phyloP scores from a whole-genome alignment of 202 grass and related monocot genomes.

The Musa balbisiana region DNA sequence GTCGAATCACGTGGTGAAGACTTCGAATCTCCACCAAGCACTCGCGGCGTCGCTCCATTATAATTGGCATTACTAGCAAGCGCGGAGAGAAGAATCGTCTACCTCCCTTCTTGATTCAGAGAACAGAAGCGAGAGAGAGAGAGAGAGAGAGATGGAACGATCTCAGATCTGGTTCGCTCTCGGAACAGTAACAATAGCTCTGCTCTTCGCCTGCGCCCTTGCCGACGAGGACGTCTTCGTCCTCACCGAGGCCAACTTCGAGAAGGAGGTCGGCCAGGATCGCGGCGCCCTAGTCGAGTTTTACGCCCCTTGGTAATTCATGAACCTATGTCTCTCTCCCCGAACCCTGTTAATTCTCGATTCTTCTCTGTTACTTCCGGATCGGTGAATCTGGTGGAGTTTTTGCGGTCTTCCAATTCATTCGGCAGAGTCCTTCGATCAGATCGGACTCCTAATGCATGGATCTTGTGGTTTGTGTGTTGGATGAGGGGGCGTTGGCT shows the following conservation, averaged over 20 bases:
- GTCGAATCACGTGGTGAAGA: not conserved
- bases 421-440: not conserved
- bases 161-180: conserved; percentile 56
- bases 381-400: not conserved
- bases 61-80: too few relatives aligned
- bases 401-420: not conserved
- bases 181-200: conserved; percentile 17
- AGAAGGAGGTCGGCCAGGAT: conserved; percentile 89
- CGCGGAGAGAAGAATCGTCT: too few relatives aligned
- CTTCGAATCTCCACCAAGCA: not conserved
- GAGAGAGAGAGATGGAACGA: conserved; percentile 34
- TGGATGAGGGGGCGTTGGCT: not conserved
- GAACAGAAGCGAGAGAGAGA: not conserved
- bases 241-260: conserved; percentile 74
- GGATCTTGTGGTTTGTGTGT: conserved; percentile 2
- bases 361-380: not conserved
- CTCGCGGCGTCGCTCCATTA: not conserved
- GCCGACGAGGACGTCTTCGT: conserved; percentile 55
- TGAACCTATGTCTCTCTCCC: not conserved
- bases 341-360: not conserved
- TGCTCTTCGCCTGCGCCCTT: conserved; percentile 29
- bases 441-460: not conserved
- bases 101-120: too few relatives aligned
- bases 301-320: conserved; percentile 73
- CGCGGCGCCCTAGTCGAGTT: conserved; percentile 95